These are phyloP conservation scores for Coprinopsis strossmayeri DNA, from an alignment of 768 basidiomycete genomes.

Conservation along the genomic window DNA sequence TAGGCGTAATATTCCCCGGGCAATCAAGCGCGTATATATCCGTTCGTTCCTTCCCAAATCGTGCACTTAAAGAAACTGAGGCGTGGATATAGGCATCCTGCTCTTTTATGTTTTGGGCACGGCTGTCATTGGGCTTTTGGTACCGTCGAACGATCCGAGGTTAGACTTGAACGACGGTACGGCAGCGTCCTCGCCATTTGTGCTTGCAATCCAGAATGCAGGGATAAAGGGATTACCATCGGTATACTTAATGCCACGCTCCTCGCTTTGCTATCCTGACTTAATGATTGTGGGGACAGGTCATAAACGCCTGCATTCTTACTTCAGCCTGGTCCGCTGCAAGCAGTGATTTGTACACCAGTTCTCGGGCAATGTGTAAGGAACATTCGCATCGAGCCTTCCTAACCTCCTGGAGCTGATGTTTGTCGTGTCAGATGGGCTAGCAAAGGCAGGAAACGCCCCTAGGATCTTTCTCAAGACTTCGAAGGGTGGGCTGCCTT, in stretches of 20 bases:
- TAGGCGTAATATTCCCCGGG: conserved; percentile 51
- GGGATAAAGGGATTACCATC: conserved; percentile 86
- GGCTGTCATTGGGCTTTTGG: conserved; percentile 75
- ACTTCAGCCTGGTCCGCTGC: conserved; percentile 93
- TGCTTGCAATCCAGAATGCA: conserved; percentile 79
- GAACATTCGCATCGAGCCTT: too few relatives aligned
- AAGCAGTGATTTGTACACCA: conserved; percentile 83
- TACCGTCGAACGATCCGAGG: conserved; percentile 57
- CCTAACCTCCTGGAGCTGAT: too few relatives aligned
- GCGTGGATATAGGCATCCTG: conserved; percentile 55
- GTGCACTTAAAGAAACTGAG: neutral
- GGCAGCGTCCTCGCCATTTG: conserved; percentile 80
- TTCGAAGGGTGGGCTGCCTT: conserved; percentile 69
- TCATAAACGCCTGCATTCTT: conserved; percentile 78
- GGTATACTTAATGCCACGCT: conserved; percentile 32
- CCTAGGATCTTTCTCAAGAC: conserved; percentile 73
- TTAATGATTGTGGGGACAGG: conserved; percentile 25
- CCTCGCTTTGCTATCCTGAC: conserved; percentile 1
- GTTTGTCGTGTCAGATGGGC: too few relatives aligned
- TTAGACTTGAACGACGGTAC: conserved; percentile 51
- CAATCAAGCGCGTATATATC: conserved; percentile 68
- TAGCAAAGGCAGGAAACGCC: conserved; percentile 75
- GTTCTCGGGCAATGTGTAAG: conserved; percentile 80
- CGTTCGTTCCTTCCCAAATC: conserved; percentile 27
- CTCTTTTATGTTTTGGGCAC: conserved; percentile 72